phyloP scores from a whole-genome alignment of 2,329 filamentous ascomycete genomes.

The Penicillium freii region DNA sequence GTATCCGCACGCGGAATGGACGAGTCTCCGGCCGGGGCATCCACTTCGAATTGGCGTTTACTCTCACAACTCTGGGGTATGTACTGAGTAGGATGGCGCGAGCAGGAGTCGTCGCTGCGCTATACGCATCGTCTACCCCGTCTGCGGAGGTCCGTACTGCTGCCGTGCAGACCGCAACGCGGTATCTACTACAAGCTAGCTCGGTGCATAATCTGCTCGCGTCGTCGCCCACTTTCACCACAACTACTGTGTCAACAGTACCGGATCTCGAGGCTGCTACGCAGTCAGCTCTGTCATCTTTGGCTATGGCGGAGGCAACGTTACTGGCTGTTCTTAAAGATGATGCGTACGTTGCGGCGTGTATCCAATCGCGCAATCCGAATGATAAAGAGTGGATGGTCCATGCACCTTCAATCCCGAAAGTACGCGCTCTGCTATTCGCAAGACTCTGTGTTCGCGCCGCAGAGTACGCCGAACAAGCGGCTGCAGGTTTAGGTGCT shows the following conservation, averaged over 20 bases:
- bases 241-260: conserved; percentile 24
- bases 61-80: conserved; percentile 72
- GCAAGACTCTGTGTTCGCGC: conserved; percentile 84
- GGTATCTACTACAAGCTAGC: conserved; percentile 72
- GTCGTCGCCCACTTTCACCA: conserved; percentile 49
- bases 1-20: conserved; percentile 54
- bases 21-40: conserved; percentile 71
- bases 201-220: conserved; percentile 73
- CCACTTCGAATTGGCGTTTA: conserved; percentile 80
- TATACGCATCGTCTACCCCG: conserved; percentile 66
- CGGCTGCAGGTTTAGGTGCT: conserved; percentile 52
- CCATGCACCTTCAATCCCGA: conserved; percentile 79
- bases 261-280: conserved; percentile 49
- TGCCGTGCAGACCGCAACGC: conserved; percentile 71
- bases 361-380: conserved; percentile 77
- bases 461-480: conserved; percentile 79
- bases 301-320: conserved; percentile 84
- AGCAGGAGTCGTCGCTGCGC: conserved; percentile 62
- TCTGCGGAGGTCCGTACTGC: conserved; percentile 66
- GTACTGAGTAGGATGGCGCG: conserved; percentile 71
- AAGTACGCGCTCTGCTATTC: conserved; percentile 84
- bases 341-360: conserved; percentile 82
- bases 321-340: conserved; percentile 89
- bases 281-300: conserved; percentile 46
- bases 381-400: conserved; percentile 97